A percentile compares a stretch with the other conserved stretches of the same genome.
Evolutionary conservation across 441 rosid species (phyloP).

Genomic region (Mallotus japonicus): DNA sequence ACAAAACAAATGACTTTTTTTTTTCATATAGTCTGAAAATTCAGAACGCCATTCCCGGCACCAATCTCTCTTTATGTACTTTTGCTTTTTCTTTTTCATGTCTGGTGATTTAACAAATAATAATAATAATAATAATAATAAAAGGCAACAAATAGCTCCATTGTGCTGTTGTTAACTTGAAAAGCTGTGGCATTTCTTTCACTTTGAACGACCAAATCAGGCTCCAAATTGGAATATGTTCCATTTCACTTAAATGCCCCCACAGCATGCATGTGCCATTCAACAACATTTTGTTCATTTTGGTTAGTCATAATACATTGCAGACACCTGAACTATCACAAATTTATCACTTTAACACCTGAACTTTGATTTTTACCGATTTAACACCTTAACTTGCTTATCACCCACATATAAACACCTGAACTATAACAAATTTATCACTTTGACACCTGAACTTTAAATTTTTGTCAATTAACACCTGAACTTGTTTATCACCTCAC

Average conservation of each 20-base stretch:
- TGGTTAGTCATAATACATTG: too few species aligned
- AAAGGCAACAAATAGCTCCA: slow-evolving; percentile 6
- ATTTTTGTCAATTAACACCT: too few species aligned
- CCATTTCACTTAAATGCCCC: not conserved
- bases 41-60: slow-evolving; percentile 36
- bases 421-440: too few species aligned
- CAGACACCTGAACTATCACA: too few species aligned
- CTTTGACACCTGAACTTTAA: too few species aligned
- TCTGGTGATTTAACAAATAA: not conserved
- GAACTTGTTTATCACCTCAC: too few species aligned
- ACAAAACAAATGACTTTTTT: not conserved
- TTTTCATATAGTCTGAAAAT: not conserved
- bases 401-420: too few species aligned
- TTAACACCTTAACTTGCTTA: too few species aligned
- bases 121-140: too few species aligned
- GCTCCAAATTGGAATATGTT: slow-evolving; percentile 6
- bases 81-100: not conserved
- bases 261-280: slow-evolving; percentile 25
- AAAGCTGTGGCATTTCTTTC: slow-evolving; percentile 27
- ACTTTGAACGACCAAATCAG: slow-evolving; percentile 29
- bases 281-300: not conserved
- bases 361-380: too few species aligned
- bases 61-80: slow-evolving; percentile 14
- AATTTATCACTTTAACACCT: too few species aligned
- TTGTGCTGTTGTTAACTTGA: slow-evolving; percentile 11